A percentile compares a stretch with the other conserved stretches of the same genome.
Evolutionary conservation across 345 rosid species (phyloP).

Genomic region (Rhodomyrtus tomentosa): DNA sequence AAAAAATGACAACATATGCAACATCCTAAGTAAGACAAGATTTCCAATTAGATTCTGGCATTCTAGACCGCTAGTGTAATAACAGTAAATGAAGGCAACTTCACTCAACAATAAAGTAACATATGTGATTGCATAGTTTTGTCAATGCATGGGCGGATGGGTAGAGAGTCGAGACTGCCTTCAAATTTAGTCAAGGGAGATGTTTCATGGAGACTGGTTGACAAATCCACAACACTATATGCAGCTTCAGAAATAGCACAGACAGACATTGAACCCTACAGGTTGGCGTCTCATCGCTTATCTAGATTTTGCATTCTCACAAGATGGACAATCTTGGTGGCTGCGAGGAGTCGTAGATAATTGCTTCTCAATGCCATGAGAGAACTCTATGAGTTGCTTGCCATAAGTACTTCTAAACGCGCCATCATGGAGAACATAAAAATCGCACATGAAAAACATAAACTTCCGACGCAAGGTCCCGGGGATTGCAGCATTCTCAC

Average conservation of each 20-base stretch:
- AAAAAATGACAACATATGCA: not conserved
- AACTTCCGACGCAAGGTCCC: constrained; percentile 73
- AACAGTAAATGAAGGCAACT: not conserved
- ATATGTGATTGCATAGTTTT: not conserved
- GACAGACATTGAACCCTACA: constrained; percentile 77
- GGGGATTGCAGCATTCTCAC: constrained; percentile 94
- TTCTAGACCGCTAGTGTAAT: not conserved
- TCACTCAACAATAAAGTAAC: not conserved
- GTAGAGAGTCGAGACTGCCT: constrained; percentile 27
- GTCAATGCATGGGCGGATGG: not conserved
- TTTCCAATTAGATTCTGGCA: not conserved
- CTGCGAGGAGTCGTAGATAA: not conserved
- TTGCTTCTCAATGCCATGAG: constrained; percentile 26
- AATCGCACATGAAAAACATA: constrained; percentile 84
- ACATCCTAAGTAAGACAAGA: too few species aligned
- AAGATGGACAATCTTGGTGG: not conserved
- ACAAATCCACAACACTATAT: constrained; percentile 88
- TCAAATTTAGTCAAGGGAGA: constrained; percentile 58
- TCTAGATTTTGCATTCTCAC: not conserved
- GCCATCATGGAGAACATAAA: constrained; percentile 65
- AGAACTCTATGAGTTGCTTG: constrained; percentile 65
- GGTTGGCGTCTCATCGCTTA: constrained; percentile 51
- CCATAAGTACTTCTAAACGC: constrained; percentile 77
- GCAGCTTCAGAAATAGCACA: constrained; percentile 92
- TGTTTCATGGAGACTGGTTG: constrained; percentile 72